Evolutionary conservation across 108 stramenopile genomes (phyloP), one percentile per base, ranked within the genome.

Genomic region (Asterionellopsis glacialis): DNA sequence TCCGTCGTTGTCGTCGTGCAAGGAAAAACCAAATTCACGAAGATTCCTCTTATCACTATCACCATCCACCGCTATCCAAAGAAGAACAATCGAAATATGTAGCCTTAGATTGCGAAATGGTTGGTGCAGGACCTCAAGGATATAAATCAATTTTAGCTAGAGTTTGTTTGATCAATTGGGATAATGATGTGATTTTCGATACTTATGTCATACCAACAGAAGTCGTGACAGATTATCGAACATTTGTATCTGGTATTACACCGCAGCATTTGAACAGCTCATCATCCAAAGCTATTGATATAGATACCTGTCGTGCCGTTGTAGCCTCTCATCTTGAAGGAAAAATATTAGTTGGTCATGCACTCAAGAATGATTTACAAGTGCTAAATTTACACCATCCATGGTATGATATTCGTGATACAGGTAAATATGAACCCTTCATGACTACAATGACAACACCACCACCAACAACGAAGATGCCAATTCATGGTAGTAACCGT

Each of bases 301-400:
- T 38, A 1, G 1, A 33, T 25, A 1, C 24, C 4, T 25, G 53
- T 9, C 57, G 57, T 12, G 38, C 2, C 43, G 1, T n/a, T 41
- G 40, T 18, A 48, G n/a, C 23, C 24, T 13, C 82, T 80, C 56
- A 15, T 13, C 57, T 95, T 4, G 60, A 70, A 21, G 94, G 79
- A 13, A 96, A 92, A 60, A 77, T 97, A n/a, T 45, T 97, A 1
- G 82, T 98, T 13, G 98, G 98, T 3, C 93, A 98, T 69, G 84
- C 79, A 10, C 69, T 98, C 23, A 69, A 80, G 18, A 92, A 88
- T 47, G 95, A 96, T 60, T 65, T 98, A 38, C 61, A 61, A 21
- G 93, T 74, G 0, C 61, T 98, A 48, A 75, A 82, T 21, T 61
- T 96, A 4, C 57, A 67, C 25, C 96, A 97, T 73, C 98, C 96